phyloP scores from a whole-genome alignment of 768 basidiomycete genomes.

The Butyriboletus loyo region DNA sequence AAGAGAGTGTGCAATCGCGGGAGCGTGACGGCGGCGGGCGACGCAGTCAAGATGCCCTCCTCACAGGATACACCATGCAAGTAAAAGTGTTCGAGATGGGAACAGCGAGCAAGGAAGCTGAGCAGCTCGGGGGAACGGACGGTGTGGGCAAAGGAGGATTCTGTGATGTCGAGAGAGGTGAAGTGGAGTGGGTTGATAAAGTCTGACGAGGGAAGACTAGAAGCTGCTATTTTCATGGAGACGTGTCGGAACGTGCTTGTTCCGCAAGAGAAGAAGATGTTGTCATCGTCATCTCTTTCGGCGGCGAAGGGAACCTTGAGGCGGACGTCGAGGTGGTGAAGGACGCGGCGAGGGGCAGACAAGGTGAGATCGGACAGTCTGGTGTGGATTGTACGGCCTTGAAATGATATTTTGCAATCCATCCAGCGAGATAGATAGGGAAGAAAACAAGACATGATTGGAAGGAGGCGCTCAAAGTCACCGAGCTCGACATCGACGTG shows the following conservation, averaged over 20 bases:
- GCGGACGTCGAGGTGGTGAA: constrained; percentile 30
- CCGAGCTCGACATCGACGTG: constrained; percentile 50
- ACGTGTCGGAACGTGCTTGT: constrained; percentile 36
- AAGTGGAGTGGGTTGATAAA: constrained; percentile 51
- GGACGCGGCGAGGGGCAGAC: constrained; percentile 15
- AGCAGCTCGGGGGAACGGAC: constrained; percentile 51
- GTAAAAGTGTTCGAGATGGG: constrained; percentile 56
- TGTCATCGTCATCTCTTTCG: constrained; percentile 18
- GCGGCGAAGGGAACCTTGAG: constrained; percentile 24
- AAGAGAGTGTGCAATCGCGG: constrained; percentile 57
- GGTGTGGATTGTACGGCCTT: constrained; percentile 31
- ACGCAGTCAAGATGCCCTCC: constrained; percentile 27
- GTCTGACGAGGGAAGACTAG: constrained; percentile 46
- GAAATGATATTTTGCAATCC: constrained; percentile 43
- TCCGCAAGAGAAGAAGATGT: constrained; percentile 31
- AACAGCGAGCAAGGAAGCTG: constrained; percentile 58
- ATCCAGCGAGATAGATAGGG: constrained; percentile 58
- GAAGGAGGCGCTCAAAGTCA: constrained; percentile 51
- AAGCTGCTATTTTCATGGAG: constrained; percentile 48
- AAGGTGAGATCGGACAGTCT: constrained; percentile 22
- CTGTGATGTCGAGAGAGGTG: constrained; percentile 55
- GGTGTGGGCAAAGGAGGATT: constrained; percentile 40
- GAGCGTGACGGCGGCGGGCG: constrained; percentile 47
- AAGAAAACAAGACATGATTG: constrained; percentile 63
- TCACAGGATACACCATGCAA: constrained; percentile 54